These are phyloP conservation scores for Dimocarpus longan DNA, from an alignment of 345 rosid genomes.

Conservation along the genomic window DNA sequence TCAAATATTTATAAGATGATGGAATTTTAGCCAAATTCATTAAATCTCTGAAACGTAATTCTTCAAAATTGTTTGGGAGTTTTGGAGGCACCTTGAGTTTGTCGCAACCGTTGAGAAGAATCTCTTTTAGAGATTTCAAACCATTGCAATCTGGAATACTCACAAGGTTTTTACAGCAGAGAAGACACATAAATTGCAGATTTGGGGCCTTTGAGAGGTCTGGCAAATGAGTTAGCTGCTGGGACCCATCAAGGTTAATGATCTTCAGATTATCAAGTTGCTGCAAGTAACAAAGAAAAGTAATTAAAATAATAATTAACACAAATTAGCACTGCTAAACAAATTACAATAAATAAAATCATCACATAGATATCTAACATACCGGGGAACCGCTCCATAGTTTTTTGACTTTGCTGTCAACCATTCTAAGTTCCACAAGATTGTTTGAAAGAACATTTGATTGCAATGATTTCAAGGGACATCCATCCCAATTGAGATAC, in stretches of 20 bases:
- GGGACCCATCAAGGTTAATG: conserved; percentile 30
- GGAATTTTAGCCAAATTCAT: conserved; percentile 23
- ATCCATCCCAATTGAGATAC: no score
- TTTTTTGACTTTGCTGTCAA: neutral
- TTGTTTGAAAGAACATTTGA: neutral
- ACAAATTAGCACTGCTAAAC: no score
- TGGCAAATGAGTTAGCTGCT: conserved; percentile 21
- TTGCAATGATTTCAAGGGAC: no score
- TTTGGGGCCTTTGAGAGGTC: conserved; percentile 32
- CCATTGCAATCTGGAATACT: neutral
- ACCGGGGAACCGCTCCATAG: neutral
- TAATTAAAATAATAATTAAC: neutral
- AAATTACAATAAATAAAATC: neutral
- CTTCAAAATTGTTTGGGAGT: conserved; percentile 26
- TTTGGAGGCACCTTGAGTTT: conserved; percentile 16
- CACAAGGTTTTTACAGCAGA: conserved; percentile 15
- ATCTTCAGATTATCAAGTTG: conserved; percentile 1
- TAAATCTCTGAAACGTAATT: neutral
- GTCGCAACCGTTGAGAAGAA: neutral
- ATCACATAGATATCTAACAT: neutral
- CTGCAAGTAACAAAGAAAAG: neutral
- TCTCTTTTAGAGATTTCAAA: neutral
- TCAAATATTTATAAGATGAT: conserved; percentile 17
- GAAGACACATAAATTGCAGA: conserved; percentile 27
- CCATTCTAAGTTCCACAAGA: conserved; percentile 2